Evolutionary conservation across 805 yeast species (phyloP), one percentile per base, ranked within the genome.

Genomic region (Teunomyces atbi): DNA sequence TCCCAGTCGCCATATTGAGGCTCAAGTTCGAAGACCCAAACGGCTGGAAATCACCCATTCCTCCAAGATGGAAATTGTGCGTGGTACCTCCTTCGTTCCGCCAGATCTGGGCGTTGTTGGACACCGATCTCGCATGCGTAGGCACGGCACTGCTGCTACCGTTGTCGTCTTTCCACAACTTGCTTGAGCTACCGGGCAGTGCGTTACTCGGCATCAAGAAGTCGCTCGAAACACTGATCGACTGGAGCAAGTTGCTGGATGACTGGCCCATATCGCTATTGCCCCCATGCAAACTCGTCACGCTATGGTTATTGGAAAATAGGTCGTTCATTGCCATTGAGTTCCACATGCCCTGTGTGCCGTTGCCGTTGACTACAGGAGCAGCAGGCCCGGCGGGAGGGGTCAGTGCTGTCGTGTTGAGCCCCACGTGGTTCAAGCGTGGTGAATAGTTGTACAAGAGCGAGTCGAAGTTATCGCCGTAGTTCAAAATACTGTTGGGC

Each of bases 91-190:
- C 41, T 13, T 32, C 44, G 37, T 57, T 57, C 28, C 64, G 45
- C 65, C 65, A 61, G 26, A 61, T 51, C 41, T 51, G 55, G 15
- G 48, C 48, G 10, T 49, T 34, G 42, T 45, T 49, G 30, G 52
- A 49, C 8, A 50, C 45, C 8, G 41, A 50, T 13, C 66, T 49
- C 7, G 51, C 50, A 45, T 58, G 60, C 15, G 29, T 45, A 13
- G 47, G 45, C 5, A 20, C 41, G 5, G 40, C 12, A 10, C 30
- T 18, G 10, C 41, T 45, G 23, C n/a, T 13, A 7, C 30, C 16
- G 16, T 7, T 27, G 16, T 21, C 47, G 20, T 42, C 45, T 23
- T 27, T 35, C 49, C 53, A 48, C 12, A 48, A 36, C 11, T 41
- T 44, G 35, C 46, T 44, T 8, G 36, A 11, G 42, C 11, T 37